A percentile compares a stretch with the other conserved stretches of the same genome.
These are phyloP conservation scores for Kuraishia cidri DNA, from an alignment of 805 yeast genomes.

Conservation along the genomic window DNA sequence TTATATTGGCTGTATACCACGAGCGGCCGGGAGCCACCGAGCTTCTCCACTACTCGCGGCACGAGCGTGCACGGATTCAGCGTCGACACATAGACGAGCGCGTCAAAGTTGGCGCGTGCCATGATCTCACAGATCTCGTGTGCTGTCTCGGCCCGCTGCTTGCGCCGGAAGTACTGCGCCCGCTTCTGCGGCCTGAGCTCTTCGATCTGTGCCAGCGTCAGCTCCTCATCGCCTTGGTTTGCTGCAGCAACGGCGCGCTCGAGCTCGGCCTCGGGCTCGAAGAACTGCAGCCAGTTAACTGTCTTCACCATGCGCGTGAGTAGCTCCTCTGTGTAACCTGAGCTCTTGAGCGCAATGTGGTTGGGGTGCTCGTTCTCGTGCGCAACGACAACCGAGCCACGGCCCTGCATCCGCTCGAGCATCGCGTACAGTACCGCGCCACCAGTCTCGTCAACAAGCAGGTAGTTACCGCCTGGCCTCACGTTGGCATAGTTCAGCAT, in stretches of 20 bases:
- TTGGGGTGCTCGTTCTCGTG: slow-evolving; percentile 96
- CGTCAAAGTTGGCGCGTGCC: slow-evolving; percentile 56
- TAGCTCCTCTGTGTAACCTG: slow-evolving; percentile 50
- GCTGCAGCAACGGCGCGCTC: slow-evolving; percentile 31
- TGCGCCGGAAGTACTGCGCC: slow-evolving; percentile 59
- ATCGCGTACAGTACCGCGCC: slow-evolving; percentile 81
- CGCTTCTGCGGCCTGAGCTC: slow-evolving; percentile 51
- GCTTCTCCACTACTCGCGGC: slow-evolving; percentile 47
- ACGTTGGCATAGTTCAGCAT: slow-evolving; percentile 73
- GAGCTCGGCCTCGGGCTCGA: slow-evolving; percentile 62
- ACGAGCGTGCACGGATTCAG: slow-evolving; percentile 60
- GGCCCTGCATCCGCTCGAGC: slow-evolving; percentile 86
- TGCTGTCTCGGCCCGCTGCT: slow-evolving; percentile 44
- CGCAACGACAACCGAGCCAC: slow-evolving; percentile 54
- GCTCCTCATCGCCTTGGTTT: slow-evolving; percentile 33
- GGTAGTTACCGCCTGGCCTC: slow-evolving; percentile 81
- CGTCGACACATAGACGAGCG: slow-evolving; percentile 63
- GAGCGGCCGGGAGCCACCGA: slow-evolving; percentile 83
- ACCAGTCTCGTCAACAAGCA: slow-evolving; percentile 90
- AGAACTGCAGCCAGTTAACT: slow-evolving; percentile 69
- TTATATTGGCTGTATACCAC: slow-evolving; percentile 78
- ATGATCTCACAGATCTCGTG: slow-evolving; percentile 42
- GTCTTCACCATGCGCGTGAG: slow-evolving; percentile 52
- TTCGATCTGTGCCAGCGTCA: slow-evolving; percentile 41
- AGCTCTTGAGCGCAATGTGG: slow-evolving; percentile 55